A percentile compares a stretch with the other conserved stretches of the same genome.
Evolutionary conservation across 2,329 filamentous ascomycete genomes (phyloP).

Genomic region (Penicillium digitatum): DNA sequence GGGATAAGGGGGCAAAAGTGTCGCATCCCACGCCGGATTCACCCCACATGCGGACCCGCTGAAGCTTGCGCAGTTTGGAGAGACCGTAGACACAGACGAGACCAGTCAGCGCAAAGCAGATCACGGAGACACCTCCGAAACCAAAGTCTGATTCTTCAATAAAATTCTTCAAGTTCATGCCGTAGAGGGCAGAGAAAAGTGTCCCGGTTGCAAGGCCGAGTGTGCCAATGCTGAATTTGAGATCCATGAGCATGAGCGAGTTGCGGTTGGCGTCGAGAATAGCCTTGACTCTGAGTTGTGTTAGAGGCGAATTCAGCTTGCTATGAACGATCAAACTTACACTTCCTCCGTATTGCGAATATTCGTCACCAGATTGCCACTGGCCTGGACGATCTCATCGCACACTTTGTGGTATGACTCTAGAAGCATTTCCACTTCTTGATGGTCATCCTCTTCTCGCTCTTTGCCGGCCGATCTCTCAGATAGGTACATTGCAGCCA

Average conservation of each 20-base stretch:
- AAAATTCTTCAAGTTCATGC: conserved; percentile 99
- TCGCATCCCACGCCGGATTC: conserved; percentile 45
- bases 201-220: conserved; percentile 92
- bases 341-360: conserved; percentile 99
- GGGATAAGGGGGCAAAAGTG: conserved; percentile 28
- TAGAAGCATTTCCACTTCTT: conserved; percentile 92
- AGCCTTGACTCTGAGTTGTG: conserved; percentile 68
- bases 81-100: conserved; percentile 81
- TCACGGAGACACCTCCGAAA: conserved; percentile 69
- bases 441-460: conserved; percentile 79
- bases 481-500: conserved; percentile 90
- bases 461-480: conserved; percentile 74
- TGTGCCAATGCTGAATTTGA: conserved; percentile 94
- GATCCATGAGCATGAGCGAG: conserved; percentile 91
- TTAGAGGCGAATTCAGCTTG: conserved; percentile 15
- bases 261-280: conserved; percentile 98
- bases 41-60: conserved; percentile 83
- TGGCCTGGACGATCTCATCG: conserved; percentile 95
- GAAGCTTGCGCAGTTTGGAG: conserved; percentile 75
- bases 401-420: conserved; percentile 98
- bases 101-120: conserved; percentile 68
- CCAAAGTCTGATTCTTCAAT: conserved; percentile 90
- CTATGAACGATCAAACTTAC: conserved; percentile 51
- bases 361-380: conserved; percentile 84
- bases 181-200: conserved; percentile 96